Evolutionary conservation across 78 protist species (phyloP).

Genomic region (Monosiga brevicollis): DNA sequence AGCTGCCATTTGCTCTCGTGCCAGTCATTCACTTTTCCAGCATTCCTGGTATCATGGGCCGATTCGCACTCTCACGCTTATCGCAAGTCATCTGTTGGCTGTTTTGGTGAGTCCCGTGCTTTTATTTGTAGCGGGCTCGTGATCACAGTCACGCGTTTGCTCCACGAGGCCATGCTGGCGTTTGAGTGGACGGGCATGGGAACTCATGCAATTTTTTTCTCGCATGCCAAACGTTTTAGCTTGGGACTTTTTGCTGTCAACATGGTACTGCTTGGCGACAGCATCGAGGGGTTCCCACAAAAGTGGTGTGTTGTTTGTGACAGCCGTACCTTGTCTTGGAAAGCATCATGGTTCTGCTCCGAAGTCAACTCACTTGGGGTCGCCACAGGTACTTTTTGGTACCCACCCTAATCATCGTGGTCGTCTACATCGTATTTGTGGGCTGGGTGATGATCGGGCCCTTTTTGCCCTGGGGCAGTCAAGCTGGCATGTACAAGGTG

Average conservation of each 20-base stretch:
- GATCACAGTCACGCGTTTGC: background rate
- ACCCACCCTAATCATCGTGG: background rate
- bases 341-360: background rate
- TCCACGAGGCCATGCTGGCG: background rate
- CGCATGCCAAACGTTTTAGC: background rate
- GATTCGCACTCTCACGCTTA: background rate
- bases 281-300: no score
- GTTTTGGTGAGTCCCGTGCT: background rate
- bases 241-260: no score
- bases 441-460: background rate
- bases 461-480: no score
- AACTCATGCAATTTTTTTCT: background rate
- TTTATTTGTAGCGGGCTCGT: background rate
- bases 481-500: no score
- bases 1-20: constrained; percentile 64
- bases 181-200: background rate
- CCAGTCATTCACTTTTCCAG: constrained; percentile 46
- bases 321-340: background rate
- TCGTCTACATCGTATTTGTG: background rate
- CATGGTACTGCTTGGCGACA: no score
- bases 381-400: background rate
- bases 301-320: no score
- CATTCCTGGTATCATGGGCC: constrained; percentile 20
- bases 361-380: background rate
- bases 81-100: background rate